A percentile compares a stretch with the other conserved stretches of the same genome.
phyloP scores from a whole-genome alignment of 257 asterid species.

The Nicotiana tabacum region DNA sequence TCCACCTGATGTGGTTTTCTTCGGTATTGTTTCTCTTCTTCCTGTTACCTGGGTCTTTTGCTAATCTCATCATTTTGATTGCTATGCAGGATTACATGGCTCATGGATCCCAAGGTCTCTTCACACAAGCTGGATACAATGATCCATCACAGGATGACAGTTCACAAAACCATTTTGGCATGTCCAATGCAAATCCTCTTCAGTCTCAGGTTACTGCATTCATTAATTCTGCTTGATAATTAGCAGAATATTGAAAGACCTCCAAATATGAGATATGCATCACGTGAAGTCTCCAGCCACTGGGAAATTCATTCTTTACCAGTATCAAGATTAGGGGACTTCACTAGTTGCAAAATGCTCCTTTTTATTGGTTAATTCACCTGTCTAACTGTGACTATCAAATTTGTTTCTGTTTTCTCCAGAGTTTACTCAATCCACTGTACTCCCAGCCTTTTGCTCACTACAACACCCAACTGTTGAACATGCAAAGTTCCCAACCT shows the following conservation, averaged over 20 bases:
- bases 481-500: constrained; percentile 56
- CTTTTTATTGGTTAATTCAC: background rate
- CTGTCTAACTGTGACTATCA: background rate
- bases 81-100: constrained; percentile 73
- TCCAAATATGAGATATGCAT: background rate
- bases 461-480: constrained; percentile 64
- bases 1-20: background rate
- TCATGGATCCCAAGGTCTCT: constrained; percentile 88
- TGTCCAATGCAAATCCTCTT: constrained; percentile 54
- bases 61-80: background rate
- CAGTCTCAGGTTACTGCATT: constrained; percentile 68
- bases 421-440: constrained; percentile 69
- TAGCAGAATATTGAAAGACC: background rate
- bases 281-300: background rate
- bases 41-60: background rate
- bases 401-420: constrained; percentile 16
- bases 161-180: constrained; percentile 70
- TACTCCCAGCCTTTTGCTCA: constrained; percentile 80
- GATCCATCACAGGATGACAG: constrained; percentile 85
- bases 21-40: background rate
- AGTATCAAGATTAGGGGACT: background rate
- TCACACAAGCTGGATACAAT: constrained; percentile 78
- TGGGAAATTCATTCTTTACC: background rate
- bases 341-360: background rate
- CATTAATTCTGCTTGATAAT: background rate